phyloP scores from a whole-genome alignment of 2,329 filamentous ascomycete species.

The Cladosporium cucumerinum region DNA sequence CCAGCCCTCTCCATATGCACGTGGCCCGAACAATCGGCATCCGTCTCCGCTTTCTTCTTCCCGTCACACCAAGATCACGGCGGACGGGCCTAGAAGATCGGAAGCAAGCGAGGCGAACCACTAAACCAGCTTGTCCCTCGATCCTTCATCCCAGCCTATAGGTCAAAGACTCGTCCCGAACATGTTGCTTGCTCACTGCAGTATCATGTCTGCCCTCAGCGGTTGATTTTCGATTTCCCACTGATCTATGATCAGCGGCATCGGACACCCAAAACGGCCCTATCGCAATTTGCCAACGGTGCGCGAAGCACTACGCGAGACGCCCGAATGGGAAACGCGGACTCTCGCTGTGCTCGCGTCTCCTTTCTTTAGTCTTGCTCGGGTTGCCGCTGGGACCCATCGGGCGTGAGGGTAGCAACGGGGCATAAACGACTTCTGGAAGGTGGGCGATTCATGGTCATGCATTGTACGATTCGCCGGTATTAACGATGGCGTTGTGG shows the following conservation, averaged over 20 bases:
- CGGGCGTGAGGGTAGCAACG: not conserved
- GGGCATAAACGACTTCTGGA: not conserved
- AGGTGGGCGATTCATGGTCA: not conserved
- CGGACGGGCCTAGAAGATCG: slow-evolving; percentile 2
- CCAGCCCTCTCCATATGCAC: slow-evolving; percentile 7
- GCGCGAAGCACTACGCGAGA: not conserved
- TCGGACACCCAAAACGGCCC: not conserved
- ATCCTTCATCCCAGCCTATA: not conserved
- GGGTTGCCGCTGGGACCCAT: not conserved
- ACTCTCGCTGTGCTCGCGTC: not conserved
- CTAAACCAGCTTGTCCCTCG: not conserved
- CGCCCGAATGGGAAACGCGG: not conserved
- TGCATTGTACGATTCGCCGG: not conserved
- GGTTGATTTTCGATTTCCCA: not conserved
- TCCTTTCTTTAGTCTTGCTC: slow-evolving; percentile 5
- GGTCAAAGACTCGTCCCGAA: not conserved
- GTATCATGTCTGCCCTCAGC: not conserved
- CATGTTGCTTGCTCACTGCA: not conserved
- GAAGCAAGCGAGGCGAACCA: not conserved
- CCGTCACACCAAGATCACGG: not conserved
- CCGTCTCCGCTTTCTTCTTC: not conserved
- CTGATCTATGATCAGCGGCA: not conserved
- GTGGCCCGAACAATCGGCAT: not conserved
- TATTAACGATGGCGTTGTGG: not conserved
- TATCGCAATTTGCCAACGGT: slow-evolving; percentile 3